Evolutionary conservation across 306 rosid genomes (phyloP), one percentile per base, ranked within the genome.

Genomic region (Corylus heterophylla): DNA sequence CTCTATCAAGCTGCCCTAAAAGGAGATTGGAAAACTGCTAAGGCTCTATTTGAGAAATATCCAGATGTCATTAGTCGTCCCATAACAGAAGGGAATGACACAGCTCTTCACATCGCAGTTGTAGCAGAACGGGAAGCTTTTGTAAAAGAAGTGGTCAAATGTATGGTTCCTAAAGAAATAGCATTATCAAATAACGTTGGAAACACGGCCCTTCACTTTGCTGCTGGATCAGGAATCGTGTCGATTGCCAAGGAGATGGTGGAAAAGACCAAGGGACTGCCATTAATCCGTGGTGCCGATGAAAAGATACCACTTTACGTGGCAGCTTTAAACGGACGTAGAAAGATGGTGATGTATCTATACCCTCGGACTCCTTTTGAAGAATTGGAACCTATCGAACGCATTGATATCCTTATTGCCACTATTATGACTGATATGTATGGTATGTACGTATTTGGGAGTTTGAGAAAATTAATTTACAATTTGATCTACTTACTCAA

Each of bases 91-190:
- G 37, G 1, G 2, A 0, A 1, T 2, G 77, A 69, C 1, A 70
- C 76, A 0, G 73, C 47, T 52, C 80, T 81, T 75, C 84, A 81
- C 55, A 37, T 81, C 16, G 80, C 86, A 18, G 76, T 55, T 2
- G 72, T 59, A 11, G 51, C 75, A 14, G 71, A 52, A 12, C 66
- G 66, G 27, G 55, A 9, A 11, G 22, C 49, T 49, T 76, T 83
- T 47, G 87, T 79, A 12, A 55, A 45, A 67, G 64, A 79, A 0
- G 27, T 83, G 42, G 64, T 83, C 13, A 0, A 39, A 4, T 29
- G 45, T 12, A 54, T 73, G 35, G 13, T 52, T 9, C 1, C 2
- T 5, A 2, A 59, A 2, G 76, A 79, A 17, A 71, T 83, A 56
- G 81, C 64, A 18, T 9, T 16, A 44, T 39, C 0, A 55, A 49